Evolutionary conservation across 805 yeast genomes (phyloP).

Genomic region (Candida saitoana): DNA sequence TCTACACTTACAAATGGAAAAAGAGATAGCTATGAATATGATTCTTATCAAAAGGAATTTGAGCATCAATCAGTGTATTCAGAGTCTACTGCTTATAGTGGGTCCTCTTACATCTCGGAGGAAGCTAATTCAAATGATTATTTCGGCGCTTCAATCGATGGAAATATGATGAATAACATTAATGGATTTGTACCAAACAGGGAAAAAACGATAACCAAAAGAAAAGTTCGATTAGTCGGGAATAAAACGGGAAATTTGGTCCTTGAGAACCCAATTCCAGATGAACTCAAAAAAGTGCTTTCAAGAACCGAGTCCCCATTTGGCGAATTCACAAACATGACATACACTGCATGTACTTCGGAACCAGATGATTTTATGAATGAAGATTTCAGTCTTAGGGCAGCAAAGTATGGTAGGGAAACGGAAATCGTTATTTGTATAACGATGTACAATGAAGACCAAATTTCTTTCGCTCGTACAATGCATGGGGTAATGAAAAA

Average conservation of each 20-base stretch:
- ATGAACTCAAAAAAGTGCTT: slow-evolving; percentile 75
- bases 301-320: slow-evolving; percentile 74
- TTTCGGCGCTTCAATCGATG: slow-evolving; percentile 43
- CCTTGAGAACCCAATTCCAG: slow-evolving; percentile 91
- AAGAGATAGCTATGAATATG: slow-evolving; percentile 26
- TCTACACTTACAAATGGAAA: slow-evolving; percentile 29
- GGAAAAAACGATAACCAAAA: slow-evolving; percentile 63
- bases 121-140: slow-evolving; percentile 31
- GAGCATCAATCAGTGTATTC: slow-evolving; percentile 35
- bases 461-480: slow-evolving; percentile 83
- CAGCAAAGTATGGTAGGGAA: slow-evolving; percentile 82
- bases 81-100: slow-evolving; percentile 31
- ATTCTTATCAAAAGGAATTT: slow-evolving; percentile 29
- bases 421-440: slow-evolving; percentile 89
- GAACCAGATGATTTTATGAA: slow-evolving; percentile 81
- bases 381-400: slow-evolving; percentile 81
- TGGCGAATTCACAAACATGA: slow-evolving; percentile 93
- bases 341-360: slow-evolving; percentile 94
- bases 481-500: slow-evolving; percentile 92
- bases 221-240: slow-evolving; percentile 65
- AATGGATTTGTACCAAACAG: slow-evolving; percentile 51
- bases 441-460: slow-evolving; percentile 98
- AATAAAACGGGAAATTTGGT: slow-evolving; percentile 74
- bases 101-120: slow-evolving; percentile 25
- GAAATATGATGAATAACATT: slow-evolving; percentile 44